phyloP scores from a whole-genome alignment of 23 red algal genomes.

The Agarophyton chilense region DNA sequence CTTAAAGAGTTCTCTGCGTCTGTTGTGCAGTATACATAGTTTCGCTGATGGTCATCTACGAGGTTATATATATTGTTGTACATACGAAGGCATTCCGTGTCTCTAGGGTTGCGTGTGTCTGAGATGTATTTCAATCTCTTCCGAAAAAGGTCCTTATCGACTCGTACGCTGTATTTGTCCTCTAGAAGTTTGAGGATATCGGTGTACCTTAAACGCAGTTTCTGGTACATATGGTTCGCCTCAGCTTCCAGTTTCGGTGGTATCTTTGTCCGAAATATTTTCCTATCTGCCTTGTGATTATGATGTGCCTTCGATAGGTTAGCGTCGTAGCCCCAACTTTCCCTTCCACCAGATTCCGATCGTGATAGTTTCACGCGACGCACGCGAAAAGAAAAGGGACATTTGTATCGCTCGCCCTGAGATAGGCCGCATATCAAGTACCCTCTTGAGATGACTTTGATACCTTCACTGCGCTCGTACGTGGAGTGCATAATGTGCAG shows the following conservation, averaged over 20 bases:
- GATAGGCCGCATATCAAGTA: too few species aligned
- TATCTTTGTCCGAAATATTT: too few species aligned
- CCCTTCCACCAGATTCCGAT: not conserved
- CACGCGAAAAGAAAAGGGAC: too few species aligned
- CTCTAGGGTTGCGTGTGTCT: not conserved
- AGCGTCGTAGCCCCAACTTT: too few species aligned
- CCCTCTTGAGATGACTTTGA: too few species aligned
- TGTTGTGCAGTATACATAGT: not conserved
- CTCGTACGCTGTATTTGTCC: not conserved
- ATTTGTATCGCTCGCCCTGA: too few species aligned
- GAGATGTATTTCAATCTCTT: not conserved
- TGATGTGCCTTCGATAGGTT: too few species aligned
- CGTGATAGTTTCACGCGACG: too few species aligned
- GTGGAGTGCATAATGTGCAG: not conserved
- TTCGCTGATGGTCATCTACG: not conserved
- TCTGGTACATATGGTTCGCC: not conserved
- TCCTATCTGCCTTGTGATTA: too few species aligned
- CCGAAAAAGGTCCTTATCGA: not conserved
- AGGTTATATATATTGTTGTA: not conserved
- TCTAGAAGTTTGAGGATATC: conserved; percentile 14
- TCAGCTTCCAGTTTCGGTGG: too few species aligned
- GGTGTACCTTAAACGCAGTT: not conserved
- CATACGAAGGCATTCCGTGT: not conserved
- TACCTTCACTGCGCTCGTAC: not conserved
- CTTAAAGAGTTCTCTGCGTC: too few species aligned